Conservation (phyloP, 2,329 filamentous ascomycete species). For the Purpureocillium lavendulum region DNA sequence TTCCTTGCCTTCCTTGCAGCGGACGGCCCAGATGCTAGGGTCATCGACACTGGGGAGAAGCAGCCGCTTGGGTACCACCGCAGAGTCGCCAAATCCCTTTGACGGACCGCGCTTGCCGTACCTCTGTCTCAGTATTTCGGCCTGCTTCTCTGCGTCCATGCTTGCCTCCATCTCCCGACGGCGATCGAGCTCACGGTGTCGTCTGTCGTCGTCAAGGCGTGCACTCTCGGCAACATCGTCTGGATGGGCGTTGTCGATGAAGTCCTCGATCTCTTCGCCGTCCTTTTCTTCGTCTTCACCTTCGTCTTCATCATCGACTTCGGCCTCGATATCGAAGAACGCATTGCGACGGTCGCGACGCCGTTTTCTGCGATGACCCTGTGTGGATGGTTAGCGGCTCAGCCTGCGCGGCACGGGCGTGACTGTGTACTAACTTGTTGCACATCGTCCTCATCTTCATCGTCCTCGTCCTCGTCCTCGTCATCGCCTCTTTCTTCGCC, state of each 20-base stretch:
- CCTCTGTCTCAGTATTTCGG: slow-evolving; percentile 75
- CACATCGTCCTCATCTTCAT: slow-evolving; percentile 59
- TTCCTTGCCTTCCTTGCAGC: slow-evolving; percentile 93
- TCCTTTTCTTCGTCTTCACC: slow-evolving; percentile 86
- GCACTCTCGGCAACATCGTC: slow-evolving; percentile 79
- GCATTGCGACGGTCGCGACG: slow-evolving; percentile 67
- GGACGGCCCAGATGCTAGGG: slow-evolving; percentile 89
- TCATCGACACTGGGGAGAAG: slow-evolving; percentile 90
- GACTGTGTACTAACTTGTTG: slow-evolving; percentile 42
- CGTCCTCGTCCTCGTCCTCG: slow-evolving; percentile 51
- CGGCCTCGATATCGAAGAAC: slow-evolving; percentile 97
- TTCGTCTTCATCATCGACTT: slow-evolving; percentile 92
- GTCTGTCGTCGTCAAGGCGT: slow-evolving; percentile 78
- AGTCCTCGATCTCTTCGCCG: slow-evolving; percentile 71
- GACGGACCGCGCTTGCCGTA: slow-evolving; percentile 72
- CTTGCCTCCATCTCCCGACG: slow-evolving; percentile 80
- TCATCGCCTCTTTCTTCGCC: slow-evolving; percentile 33
- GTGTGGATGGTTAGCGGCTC: slow-evolving; percentile 13
- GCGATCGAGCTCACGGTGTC: slow-evolving; percentile 89
- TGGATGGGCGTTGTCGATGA: slow-evolving; percentile 82
- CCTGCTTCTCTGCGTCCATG: slow-evolving; percentile 89
- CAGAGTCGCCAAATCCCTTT: slow-evolving; percentile 58
- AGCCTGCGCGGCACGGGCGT: too few relatives aligned
- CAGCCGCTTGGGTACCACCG: slow-evolving; percentile 74
- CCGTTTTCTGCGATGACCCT: slow-evolving; percentile 72